Percentiles rank a stretch among this genome's conserved stretches.
phyloP scores from a whole-genome alignment of 2,329 filamentous ascomycete species.

The Colletotrichum camelliae region DNA sequence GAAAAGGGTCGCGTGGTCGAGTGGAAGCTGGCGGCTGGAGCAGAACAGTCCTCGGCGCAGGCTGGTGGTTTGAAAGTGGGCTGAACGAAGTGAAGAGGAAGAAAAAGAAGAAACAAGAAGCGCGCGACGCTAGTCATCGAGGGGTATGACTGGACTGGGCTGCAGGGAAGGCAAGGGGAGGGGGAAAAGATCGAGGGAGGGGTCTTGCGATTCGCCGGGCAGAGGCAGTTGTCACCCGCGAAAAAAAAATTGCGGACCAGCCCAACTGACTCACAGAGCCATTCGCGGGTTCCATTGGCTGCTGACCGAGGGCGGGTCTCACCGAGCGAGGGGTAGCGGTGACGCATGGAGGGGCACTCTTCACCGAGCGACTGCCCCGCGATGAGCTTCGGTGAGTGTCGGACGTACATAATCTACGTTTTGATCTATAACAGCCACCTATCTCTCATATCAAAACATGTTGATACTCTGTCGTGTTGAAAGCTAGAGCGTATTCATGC shows the following conservation, averaged over 20 bases:
- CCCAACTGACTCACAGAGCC: conserved; percentile 6
- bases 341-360: background rate
- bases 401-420: background rate
- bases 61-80: background rate
- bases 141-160: background rate
- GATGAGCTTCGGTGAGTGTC: background rate
- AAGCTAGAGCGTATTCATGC: no score
- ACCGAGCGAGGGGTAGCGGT: conserved; percentile 9
- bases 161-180: background rate
- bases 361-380: background rate
- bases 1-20: background rate
- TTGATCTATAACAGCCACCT: background rate
- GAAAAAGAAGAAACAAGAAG: conserved; percentile 8
- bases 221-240: conserved; percentile 3
- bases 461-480: no score
- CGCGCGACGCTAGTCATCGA: conserved; percentile 21
- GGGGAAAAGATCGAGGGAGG: conserved; percentile 5
- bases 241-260: conserved; percentile 16
- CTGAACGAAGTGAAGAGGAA: conserved; percentile 9
- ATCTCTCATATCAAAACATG: background rate
- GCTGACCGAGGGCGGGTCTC: background rate
- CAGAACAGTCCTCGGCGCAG: conserved; percentile 8
- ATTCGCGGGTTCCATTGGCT: background rate
- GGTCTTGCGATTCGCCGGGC: conserved; percentile 7
- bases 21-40: background rate